Conservation (phyloP, 2,329 filamentous ascomycete genomes). For the Talaromyces funiculosus region DNA sequence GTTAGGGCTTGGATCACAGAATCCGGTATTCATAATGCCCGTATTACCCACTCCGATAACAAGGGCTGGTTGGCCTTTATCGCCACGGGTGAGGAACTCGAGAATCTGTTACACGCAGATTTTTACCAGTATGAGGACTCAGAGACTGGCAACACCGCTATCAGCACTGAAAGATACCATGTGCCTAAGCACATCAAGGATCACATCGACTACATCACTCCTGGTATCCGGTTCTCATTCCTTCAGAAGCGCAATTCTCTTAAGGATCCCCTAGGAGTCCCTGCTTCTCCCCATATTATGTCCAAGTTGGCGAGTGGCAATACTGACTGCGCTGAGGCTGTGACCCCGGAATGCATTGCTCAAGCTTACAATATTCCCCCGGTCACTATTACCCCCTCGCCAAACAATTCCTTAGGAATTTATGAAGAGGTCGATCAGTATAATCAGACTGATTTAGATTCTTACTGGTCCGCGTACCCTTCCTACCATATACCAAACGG, state of each 20-base stretch:
- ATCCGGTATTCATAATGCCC: constrained; percentile 46
- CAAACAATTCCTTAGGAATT: constrained; percentile 49
- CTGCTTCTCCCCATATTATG: neutral
- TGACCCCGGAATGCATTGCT: constrained; percentile 53
- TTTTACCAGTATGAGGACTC: constrained; percentile 49
- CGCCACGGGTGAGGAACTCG: constrained; percentile 49
- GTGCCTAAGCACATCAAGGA: constrained; percentile 43
- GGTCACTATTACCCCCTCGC: constrained; percentile 28
- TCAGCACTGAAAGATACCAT: constrained; percentile 42
- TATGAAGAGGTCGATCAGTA: constrained; percentile 52
- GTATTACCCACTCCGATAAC: constrained; percentile 47
- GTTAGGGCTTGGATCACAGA: constrained; percentile 50
- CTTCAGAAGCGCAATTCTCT: constrained; percentile 21
- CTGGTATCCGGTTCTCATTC: constrained; percentile 47
- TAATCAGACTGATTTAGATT: constrained; percentile 45
- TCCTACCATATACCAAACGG: constrained; percentile 36
- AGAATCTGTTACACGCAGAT: constrained; percentile 49
- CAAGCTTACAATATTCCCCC: constrained; percentile 45
- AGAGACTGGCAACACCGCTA: constrained; percentile 23
- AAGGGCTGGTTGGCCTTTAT: constrained; percentile 53
- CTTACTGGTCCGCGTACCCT: constrained; percentile 44
- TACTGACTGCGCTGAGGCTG: constrained; percentile 47
- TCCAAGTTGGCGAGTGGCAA: neutral
- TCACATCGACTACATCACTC: constrained; percentile 54
- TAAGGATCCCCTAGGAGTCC: constrained; percentile 12